Evolutionary conservation across 2,329 filamentous ascomycete species (phyloP).

Genomic region (Paecilomyces dactylethromorphus): DNA sequence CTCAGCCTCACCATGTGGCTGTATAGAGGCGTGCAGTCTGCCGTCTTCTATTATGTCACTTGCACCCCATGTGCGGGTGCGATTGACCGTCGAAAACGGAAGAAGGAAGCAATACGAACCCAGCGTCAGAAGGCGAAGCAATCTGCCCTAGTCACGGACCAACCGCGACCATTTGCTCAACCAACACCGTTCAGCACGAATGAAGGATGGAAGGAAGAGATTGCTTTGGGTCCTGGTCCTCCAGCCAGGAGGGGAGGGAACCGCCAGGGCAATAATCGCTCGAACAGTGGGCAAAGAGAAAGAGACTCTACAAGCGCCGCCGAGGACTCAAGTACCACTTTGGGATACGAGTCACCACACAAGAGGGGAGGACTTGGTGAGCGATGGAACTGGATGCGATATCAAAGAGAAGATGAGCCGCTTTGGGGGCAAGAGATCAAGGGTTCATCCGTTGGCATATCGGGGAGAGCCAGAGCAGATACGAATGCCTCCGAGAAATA

Average conservation of each 20-base stretch:
- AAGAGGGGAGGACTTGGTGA: slow-evolving; percentile 44
- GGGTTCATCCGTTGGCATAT: slow-evolving; percentile 50
- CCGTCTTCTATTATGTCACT: slow-evolving; percentile 44
- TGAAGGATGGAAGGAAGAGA: slow-evolving; percentile 82
- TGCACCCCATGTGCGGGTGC: slow-evolving; percentile 61
- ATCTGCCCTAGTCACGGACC: slow-evolving; percentile 52
- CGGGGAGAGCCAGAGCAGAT: slow-evolving; percentile 30
- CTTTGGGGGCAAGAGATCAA: slow-evolving; percentile 63
- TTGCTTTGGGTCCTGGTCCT: slow-evolving; percentile 69
- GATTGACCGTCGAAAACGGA: slow-evolving; percentile 62
- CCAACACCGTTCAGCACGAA: slow-evolving; percentile 77
- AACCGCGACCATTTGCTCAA: slow-evolving; percentile 70
- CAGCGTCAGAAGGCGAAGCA: slow-evolving; percentile 58
- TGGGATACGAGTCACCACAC: slow-evolving; percentile 21
- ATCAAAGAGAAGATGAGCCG: slow-evolving; percentile 82
- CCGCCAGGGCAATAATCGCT: slow-evolving; percentile 52
- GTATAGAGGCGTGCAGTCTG: slow-evolving; percentile 43
- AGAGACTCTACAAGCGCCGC: slow-evolving; percentile 35
- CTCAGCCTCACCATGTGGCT: slow-evolving; percentile 35
- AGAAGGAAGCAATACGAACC: slow-evolving; percentile 62
- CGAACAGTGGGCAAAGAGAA: slow-evolving; percentile 53
- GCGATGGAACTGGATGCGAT: slow-evolving; percentile 70
- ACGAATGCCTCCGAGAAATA: slow-evolving; percentile 46
- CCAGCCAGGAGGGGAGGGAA: slow-evolving; percentile 52
- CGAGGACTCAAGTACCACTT: slow-evolving; percentile 18